Base-by-base conservation (phyloP, 768 basidiomycete genomes). In the Vishniacozyma victoriae region DNA sequence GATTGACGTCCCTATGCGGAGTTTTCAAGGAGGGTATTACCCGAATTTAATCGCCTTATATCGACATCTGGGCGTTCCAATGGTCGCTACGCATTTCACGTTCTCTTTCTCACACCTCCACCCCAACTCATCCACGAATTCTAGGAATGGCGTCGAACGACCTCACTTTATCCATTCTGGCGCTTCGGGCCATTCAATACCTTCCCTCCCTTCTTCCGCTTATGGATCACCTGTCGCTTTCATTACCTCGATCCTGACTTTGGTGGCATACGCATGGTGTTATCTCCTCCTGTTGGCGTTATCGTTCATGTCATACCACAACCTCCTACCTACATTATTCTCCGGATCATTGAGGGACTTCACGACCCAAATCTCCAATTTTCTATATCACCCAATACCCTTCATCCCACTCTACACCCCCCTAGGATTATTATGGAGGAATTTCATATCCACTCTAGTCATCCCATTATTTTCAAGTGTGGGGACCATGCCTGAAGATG, bases 11-110 rank as follows among this genome's bases (percentile, higher is more conserved):
- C 86, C 86, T 0, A 87, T 87, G 86, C 73, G 86, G 33, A 82
- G 82, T 1, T 87, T 87, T 62, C 85, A 87, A 76, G 82, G 82
- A 73, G 84, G 86, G 0, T 86, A 86, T 67, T 87, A 87, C 65
- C 78, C 78, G 0, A 78, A 80, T 37, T 75, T 87, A n/a, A 81
- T 86, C 20, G 70, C 78, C 1, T 70, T 87, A 7, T 87, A 87
- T 70, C 75, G 73, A 38, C 76, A 74, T 16, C 74, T 87, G 5
- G 81, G 80, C 0, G 78, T 86, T 29, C 66, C 72, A 5, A 80
- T 87, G 56, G 75, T 75, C 11, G 61, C 74, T 46, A 72, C 76
- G 7, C 76, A 84, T 61, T 87, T 85, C 60, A 77, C 80, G 5
- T 87, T 85, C 64, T 85, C 85, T 0, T 87, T 87, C 73, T 82